phyloP scores from a whole-genome alignment of 108 stramenopile species.

The Cyclostephanos tholiformis region DNA sequence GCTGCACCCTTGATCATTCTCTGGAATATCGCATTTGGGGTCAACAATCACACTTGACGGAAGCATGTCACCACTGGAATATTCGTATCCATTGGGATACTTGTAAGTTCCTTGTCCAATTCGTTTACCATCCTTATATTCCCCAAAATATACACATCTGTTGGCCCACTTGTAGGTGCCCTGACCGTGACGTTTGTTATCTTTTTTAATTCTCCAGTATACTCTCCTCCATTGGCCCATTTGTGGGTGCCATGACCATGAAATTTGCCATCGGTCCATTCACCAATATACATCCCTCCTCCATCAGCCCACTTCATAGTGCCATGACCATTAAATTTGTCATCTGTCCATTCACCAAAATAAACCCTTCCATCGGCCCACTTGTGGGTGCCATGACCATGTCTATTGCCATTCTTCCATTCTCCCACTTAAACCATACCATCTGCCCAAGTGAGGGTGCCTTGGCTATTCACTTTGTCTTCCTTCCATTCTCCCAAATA shows the following conservation, averaged over 20 bases:
- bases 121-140: too few species aligned
- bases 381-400: too few species aligned
- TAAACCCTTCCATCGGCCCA: constrained; percentile 39
- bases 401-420: too few species aligned
- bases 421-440: too few species aligned
- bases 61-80: neutral
- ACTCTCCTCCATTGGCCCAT: too few species aligned
- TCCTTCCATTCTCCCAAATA: neutral
- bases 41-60: constrained; percentile 6
- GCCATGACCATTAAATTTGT: constrained; percentile 48
- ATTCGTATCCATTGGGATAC: too few species aligned
- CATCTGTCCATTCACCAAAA: constrained; percentile 38
- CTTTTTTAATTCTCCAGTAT: too few species aligned
- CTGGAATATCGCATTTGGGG: constrained; percentile 40
- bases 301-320: constrained; percentile 29
- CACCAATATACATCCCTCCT: constrained; percentile 8
- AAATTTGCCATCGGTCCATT: constrained; percentile 7
- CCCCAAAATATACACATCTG: too few species aligned
- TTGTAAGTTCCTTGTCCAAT: too few species aligned
- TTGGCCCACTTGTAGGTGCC: too few species aligned
- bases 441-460: constrained; percentile 5
- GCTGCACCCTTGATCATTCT: constrained; percentile 35
- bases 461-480: constrained; percentile 31
- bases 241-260: too few species aligned
- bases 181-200: too few species aligned